Evolutionary conservation across 495 filamentous ascomycete genomes (phyloP).

Genomic region (Aspergillus kassunensis): DNA sequence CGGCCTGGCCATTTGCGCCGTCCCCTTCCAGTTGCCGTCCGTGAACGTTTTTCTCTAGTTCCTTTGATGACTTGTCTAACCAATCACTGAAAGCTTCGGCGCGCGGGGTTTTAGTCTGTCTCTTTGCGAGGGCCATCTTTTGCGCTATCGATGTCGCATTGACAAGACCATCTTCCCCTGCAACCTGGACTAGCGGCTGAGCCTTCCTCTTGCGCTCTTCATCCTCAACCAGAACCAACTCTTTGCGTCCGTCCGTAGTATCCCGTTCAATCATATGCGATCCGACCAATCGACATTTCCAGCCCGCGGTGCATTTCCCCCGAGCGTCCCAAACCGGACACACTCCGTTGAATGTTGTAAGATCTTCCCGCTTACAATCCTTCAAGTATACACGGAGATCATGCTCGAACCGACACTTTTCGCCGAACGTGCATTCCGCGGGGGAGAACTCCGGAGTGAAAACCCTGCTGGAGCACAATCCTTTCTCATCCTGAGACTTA

Average conservation of each 20-base stretch:
- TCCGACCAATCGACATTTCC: conserved; percentile 85
- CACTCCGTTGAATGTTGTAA: conserved; percentile 65
- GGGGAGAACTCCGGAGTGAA: conserved; percentile 72
- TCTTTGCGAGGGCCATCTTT: conserved; percentile 68
- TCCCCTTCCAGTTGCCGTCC: conserved; percentile 20
- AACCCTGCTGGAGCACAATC: conserved; percentile 68
- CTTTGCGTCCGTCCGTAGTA: conserved; percentile 70
- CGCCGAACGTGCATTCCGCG: conserved; percentile 64
- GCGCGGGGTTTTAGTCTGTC: conserved; percentile 60
- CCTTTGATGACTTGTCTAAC: conserved; percentile 57
- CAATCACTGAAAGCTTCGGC: conserved; percentile 73
- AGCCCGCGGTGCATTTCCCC: conserved; percentile 76
- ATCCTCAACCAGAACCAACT: conserved; percentile 67
- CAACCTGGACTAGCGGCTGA: conserved; percentile 26
- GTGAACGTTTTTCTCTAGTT: conserved; percentile 48
- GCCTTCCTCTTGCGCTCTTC: conserved; percentile 44
- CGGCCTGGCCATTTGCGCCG: conserved; percentile 12
- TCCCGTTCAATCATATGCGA: conserved; percentile 77
- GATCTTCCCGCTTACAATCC: conserved; percentile 74
- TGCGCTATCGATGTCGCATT: conserved; percentile 64
- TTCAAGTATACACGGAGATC: conserved; percentile 79
- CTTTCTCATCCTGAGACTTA: conserved; percentile 68
- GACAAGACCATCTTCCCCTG: conserved; percentile 59
- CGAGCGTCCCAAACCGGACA: conserved; percentile 76
- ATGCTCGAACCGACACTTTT: conserved; percentile 74